Evolutionary conservation across 2,329 filamentous ascomycete genomes (phyloP), one percentile per base, ranked within the genome.

Genomic region (Mollisiaceae sp.): DNA sequence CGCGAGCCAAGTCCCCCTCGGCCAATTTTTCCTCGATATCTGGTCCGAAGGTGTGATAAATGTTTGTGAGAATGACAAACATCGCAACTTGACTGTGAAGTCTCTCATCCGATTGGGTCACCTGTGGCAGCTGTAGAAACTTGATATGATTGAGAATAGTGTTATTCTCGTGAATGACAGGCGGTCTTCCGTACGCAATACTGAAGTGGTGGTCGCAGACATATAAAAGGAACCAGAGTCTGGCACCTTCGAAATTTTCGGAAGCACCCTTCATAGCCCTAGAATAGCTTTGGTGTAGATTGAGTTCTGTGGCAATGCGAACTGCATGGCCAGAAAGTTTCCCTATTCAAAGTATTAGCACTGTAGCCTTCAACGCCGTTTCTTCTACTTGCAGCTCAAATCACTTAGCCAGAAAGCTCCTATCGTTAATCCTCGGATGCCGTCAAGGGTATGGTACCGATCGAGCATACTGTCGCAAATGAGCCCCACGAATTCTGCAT

Each of bases 121-220:
- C 80, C 59, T 80, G 79, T 0, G 82, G 80, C 0, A 81, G 78
- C 36, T 81, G 78, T 32, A 88, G 76, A 63, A 88, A 85, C 1
- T 79, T 77, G 67, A 88, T 83, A 72, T 86, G 83, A 24, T 85
- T 82, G n/a, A 82, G 80, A 43, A 89, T 85, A 0, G 83, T 82
- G 18, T 80, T 77, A 65, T 86, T 82, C 67, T 89, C 86, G 59
- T 83, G 81, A 22, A 88, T 86, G 11, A 88, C 83, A 0, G 86
- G 85, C 4, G 86, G 85, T 18, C 87, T 79, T n/a, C 84, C 84
- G 60, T 89, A 89, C 0, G 87, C 82, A 59, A 90, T 89, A 60
- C 85, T 87, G 35, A 89, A 85, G 73, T 90, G 87, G 67, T 89
- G 87, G 70, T 90, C 87, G 71, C 86, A 89, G 1, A 89, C 85